These are phyloP conservation scores for Saccharomycopsis oosterbeekiorum DNA, from an alignment of 805 yeast genomes.

Conservation along the genomic window DNA sequence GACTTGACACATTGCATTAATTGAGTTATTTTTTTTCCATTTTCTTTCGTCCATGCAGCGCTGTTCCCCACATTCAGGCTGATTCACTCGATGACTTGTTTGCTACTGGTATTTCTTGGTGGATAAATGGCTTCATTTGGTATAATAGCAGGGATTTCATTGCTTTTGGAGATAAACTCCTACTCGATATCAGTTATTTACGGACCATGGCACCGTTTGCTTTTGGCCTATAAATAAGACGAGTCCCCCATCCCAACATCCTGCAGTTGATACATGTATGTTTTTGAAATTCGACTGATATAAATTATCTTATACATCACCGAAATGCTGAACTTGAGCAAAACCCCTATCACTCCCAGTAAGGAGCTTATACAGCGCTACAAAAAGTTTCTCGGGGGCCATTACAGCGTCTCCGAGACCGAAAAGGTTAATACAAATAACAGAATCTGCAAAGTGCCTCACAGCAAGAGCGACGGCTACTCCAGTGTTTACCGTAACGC, in stretches of 20 bases:
- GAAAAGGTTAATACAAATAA: neutral
- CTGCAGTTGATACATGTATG: neutral
- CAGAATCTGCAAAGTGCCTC: conserved; percentile 23
- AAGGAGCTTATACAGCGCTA: neutral
- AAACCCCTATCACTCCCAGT: neutral
- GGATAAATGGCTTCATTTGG: no score
- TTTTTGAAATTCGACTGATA: neutral
- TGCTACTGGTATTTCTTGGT: neutral
- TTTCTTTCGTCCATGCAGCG: neutral
- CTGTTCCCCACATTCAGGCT: neutral
- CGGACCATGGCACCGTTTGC: no score
- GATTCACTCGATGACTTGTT: neutral
- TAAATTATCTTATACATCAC: no score
- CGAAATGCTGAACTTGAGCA: neutral
- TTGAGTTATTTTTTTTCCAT: neutral
- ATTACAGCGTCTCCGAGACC: neutral
- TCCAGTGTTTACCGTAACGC: conserved; percentile 32
- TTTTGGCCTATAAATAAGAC: no score
- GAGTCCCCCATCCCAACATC: neutral
- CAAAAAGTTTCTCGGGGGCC: neutral
- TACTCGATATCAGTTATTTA: no score
- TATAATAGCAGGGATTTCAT: no score
- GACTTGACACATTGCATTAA: neutral
- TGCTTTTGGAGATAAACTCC: no score
- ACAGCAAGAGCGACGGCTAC: conserved; percentile 29